Evolutionary conservation across 768 basidiomycete species (phyloP).

Genomic region (Boletus patriciae): DNA sequence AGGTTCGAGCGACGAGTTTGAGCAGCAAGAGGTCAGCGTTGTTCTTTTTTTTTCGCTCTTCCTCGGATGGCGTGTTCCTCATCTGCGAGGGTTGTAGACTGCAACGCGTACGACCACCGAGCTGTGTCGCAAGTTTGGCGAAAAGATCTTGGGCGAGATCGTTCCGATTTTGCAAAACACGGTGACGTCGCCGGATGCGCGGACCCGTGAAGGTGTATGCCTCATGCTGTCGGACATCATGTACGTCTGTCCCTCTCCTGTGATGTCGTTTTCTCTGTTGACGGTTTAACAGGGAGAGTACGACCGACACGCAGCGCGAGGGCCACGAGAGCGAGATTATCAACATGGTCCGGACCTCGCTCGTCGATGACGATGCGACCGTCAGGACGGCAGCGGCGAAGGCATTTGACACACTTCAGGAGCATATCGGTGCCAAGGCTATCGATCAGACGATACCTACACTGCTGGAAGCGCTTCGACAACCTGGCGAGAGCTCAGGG

Average conservation of each 20-base stretch:
- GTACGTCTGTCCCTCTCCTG: slow-evolving; percentile 42
- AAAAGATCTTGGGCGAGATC: slow-evolving; percentile 82
- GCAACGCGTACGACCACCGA: slow-evolving; percentile 87
- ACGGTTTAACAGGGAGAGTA: slow-evolving; percentile 62
- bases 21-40: slow-evolving; percentile 80
- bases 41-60: neutral
- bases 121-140: slow-evolving; percentile 93
- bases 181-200: slow-evolving; percentile 59
- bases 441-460: slow-evolving; percentile 98
- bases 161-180: slow-evolving; percentile 73
- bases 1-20: slow-evolving; percentile 74
- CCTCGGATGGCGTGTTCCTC: neutral
- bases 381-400: slow-evolving; percentile 89
- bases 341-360: slow-evolving; percentile 72
- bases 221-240: slow-evolving; percentile 85
- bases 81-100: slow-evolving; percentile 42
- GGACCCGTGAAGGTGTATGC: slow-evolving; percentile 82
- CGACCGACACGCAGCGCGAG: slow-evolving; percentile 80
- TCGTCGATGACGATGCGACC: slow-evolving; percentile 84
- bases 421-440: slow-evolving; percentile 83
- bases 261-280: neutral
- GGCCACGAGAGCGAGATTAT: slow-evolving; percentile 90
- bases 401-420: slow-evolving; percentile 90
- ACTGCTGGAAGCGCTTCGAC: slow-evolving; percentile 85
- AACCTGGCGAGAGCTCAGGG: slow-evolving; percentile 91